Evolutionary conservation across 495 filamentous ascomycete species (phyloP), one percentile per base, ranked within the genome.

Genomic region (Neurospora sp.): DNA sequence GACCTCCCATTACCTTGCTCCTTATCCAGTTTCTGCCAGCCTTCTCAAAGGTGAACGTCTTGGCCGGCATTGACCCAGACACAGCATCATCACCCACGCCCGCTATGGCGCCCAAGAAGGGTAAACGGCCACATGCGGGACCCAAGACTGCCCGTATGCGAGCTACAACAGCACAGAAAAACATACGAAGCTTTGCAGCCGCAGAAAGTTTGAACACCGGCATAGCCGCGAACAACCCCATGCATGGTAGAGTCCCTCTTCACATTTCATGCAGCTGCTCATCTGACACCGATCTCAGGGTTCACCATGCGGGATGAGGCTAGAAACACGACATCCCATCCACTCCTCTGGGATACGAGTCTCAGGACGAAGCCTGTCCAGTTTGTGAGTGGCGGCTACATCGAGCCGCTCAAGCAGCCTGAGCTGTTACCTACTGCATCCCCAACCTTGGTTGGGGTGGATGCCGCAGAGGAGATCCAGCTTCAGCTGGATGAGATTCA

Each of bases 301-400:
- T 88, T 92, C 73, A 90, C 91, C 0, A 86, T 96, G 83, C 84
- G 86, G 70, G 90, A 96, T 72, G 93, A 93, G 82, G 94, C 92
- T 73, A 89, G 88, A 69, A 91, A 93, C 75, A 95, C 93, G 23
- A 88, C 89, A 79, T 86, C 84, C 5, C 89, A 92, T 73, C 84
- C 83, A 46, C 79, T 83, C 1, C 73, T 76, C 71, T 81, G 82
- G 81, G 75, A 79, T 74, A 77, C 81, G 31, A 82, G 75, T 76
- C 76, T 89, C 23, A 80, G 88, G 73, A 75, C 84, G 69, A 82
- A 87, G 69, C 85, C 86, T n/a, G 87, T 97, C 46, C 76, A 81
- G 0, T 98, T 98, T 77, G 87, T 97, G 71, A 92, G 91, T 74
- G 92, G 90, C 35, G 92, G 92, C 31, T 83, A 83, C 39, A 81